Conservation (phyloP, 2,329 filamentous ascomycete genomes). For the Pseudocercospora vitis region DNA sequence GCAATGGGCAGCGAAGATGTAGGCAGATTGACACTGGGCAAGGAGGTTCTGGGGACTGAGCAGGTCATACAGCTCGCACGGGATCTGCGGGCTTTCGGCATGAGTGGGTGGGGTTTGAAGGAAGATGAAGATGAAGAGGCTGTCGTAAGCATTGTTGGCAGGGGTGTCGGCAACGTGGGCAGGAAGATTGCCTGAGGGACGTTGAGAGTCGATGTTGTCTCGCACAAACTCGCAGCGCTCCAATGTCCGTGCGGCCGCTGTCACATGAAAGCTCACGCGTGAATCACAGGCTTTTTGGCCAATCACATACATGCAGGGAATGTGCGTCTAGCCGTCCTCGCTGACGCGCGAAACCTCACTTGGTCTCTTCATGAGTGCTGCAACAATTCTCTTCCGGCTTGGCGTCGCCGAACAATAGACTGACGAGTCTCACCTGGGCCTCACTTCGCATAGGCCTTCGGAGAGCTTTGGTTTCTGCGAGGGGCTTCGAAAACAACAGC, state of each 20-base stretch:
- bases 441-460: background rate
- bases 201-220: background rate
- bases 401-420: background rate
- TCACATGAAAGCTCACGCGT: background rate
- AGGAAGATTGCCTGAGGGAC: slow-evolving; percentile 69
- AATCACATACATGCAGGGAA: slow-evolving; percentile 1
- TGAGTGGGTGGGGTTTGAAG: slow-evolving; percentile 85
- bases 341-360: slow-evolving; percentile 10
- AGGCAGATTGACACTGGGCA: slow-evolving; percentile 77
- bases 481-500: background rate
- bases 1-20: slow-evolving; percentile 98
- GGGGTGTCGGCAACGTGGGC: slow-evolving; percentile 90
- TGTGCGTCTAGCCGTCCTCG: too few relatives aligned
- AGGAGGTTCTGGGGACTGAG: slow-evolving; percentile 77
- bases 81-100: slow-evolving; percentile 85
- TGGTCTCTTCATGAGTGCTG: background rate
- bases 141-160: slow-evolving; percentile 86
- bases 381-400: background rate
- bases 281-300: background rate
- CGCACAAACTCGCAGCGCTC: too few relatives aligned
- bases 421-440: background rate
- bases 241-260: background rate
- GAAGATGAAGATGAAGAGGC: slow-evolving; percentile 69
- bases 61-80: slow-evolving; percentile 76
- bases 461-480: background rate